phyloP scores from a whole-genome alignment of 768 basidiomycete species.

The Coprinopsis cinerea region DNA sequence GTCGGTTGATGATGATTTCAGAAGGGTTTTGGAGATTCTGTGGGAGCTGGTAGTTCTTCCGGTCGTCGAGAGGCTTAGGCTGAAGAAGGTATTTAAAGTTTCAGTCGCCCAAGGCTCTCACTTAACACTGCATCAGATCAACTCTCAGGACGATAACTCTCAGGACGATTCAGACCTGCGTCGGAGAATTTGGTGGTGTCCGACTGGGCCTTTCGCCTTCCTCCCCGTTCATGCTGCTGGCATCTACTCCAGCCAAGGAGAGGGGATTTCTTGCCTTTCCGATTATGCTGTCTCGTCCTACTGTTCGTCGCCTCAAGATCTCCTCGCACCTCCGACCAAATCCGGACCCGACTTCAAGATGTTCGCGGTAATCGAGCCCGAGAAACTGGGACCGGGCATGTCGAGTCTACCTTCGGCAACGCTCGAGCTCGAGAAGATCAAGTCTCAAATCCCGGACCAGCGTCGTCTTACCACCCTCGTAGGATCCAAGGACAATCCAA shows the following conservation, averaged over 20 bases:
- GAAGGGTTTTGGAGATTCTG: not conserved
- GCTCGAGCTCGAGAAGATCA: too few species aligned
- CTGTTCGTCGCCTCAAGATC: not conserved
- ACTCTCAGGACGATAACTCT: not conserved
- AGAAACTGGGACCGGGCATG: not conserved
- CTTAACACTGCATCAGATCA: not conserved
- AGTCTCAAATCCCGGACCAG: too few species aligned
- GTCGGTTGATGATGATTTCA: not conserved
- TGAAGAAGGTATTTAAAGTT: not conserved
- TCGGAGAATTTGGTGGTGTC: conserved; percentile 2
- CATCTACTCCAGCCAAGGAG: not conserved
- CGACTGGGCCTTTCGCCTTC: not conserved
- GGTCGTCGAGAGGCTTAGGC: not conserved
- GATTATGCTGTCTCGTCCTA: not conserved
- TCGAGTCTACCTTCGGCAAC: not conserved
- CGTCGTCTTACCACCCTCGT: not conserved
- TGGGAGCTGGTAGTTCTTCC: not conserved
- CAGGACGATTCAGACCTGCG: not conserved
- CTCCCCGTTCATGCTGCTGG: not conserved
- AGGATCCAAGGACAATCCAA: not conserved
- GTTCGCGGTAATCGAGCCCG: not conserved
- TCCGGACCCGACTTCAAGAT: not conserved
- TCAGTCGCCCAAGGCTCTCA: not conserved
- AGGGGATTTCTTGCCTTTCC: not conserved
- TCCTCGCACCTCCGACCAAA: not conserved